Evolutionary conservation across 176 grass and related monocot species (phyloP), one percentile per base, ranked within the genome.

Genomic region (Ensete ventricosum): DNA sequence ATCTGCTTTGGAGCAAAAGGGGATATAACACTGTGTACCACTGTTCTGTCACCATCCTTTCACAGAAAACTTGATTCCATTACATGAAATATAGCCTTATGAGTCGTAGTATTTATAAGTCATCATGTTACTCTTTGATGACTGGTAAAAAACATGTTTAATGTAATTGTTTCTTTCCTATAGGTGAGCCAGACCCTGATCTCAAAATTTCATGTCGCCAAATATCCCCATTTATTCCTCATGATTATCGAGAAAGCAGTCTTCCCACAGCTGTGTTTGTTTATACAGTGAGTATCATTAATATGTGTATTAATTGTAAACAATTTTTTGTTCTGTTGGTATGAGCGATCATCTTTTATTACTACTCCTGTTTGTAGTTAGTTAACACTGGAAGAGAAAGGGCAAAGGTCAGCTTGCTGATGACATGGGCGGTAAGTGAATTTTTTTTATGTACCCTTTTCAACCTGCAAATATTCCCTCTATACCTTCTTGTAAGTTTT

Each of bases 171-270:
- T 74, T 1, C 19, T 75, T 84, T 83, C 66, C 50, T 74, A 54
- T 74, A 97, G 93, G 93, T 27, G 93, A 97, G 81, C 93, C 93
- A 72, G 93, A 97, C 83, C 90, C 93, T 22, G 93, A 97, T 68
- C 80, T 97, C 62, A 97, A 97, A 87, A 84, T 97, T 67, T 97
- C 93, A 68, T 97, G 93, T 67, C 89, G 93, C 50, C 93, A 97
- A 76, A 97, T 97, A 84, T 97, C 93, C 71, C 93, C 93, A 81
- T 97, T 97, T 90, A 97, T 93, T 69, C 93, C 93, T 62, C 90
- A 97, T 51, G 80, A 97, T 84, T 97, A 97, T 78, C 78, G 85
- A 72, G 93, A 97, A 60, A 97, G 93, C 88, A 97, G 90, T 67
- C 87, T 92, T 84, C 93, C 93, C 66, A 85, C 84, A 64, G 84